Percentiles rank a stretch among this genome's conserved stretches.
Conservation (phyloP, 164 flowering plant species). For the Umbilicus rupestris region DNA sequence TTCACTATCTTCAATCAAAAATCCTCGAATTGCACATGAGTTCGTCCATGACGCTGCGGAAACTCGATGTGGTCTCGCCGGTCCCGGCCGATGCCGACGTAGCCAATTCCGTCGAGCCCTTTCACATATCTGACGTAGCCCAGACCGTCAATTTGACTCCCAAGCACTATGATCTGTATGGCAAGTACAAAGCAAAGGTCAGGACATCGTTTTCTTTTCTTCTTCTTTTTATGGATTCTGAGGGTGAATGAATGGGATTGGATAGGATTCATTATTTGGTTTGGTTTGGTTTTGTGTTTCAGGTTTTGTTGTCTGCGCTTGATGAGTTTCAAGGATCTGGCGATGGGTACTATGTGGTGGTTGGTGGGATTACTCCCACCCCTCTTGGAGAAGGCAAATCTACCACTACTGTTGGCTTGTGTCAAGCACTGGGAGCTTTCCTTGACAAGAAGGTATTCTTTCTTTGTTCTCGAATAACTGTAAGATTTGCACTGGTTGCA, state of each 20-base stretch:
- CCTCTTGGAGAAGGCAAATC: slow-evolving; percentile 99
- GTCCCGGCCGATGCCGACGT: slow-evolving; percentile 97
- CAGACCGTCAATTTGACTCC: slow-evolving; percentile 59
- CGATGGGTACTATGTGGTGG: slow-evolving; percentile 96
- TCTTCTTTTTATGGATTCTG: background rate
- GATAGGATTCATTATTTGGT: too few species aligned
- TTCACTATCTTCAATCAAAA: too few species aligned
- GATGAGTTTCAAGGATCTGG: slow-evolving; percentile 65
- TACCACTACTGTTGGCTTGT: slow-evolving; percentile 95
- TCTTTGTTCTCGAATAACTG: background rate
- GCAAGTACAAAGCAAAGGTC: slow-evolving; percentile 99
- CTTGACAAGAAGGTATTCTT: slow-evolving; percentile 83
- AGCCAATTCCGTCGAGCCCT: slow-evolving; percentile 78
- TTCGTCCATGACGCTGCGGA: slow-evolving; percentile 13
- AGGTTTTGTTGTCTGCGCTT: slow-evolving; percentile 78
- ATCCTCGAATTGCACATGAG: too few species aligned
- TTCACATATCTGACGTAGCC: slow-evolving; percentile 86
- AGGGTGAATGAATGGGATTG: background rate
- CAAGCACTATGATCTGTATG: slow-evolving; percentile 81
- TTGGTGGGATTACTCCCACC: slow-evolving; percentile 97
- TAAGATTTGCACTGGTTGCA: background rate
- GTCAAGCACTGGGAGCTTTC: slow-evolving; percentile 94
- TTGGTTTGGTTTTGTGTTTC: background rate
- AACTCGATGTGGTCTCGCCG: slow-evolving; percentile 68
- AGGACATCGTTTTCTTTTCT: background rate